Percentiles rank a stretch among this genome's conserved stretches.
These are phyloP conservation scores for Aspergillus kassunensis DNA, from an alignment of 495 filamentous ascomycete genomes.

Conservation along the genomic window DNA sequence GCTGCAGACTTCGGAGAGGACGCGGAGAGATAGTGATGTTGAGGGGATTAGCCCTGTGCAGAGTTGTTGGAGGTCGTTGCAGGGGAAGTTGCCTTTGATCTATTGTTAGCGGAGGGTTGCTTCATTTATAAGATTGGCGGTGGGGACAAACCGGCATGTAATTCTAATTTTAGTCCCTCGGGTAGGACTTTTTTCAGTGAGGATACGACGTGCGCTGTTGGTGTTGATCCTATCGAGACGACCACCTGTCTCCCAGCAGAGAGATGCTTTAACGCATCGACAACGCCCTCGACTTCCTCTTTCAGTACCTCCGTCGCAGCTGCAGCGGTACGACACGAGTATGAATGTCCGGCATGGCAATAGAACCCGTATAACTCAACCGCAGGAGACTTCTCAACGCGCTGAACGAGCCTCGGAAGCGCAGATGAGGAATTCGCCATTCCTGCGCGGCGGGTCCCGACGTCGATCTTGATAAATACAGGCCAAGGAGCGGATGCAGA, in stretches of 20 bases:
- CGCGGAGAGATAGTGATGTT: constrained; percentile 13
- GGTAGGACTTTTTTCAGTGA: constrained; percentile 21
- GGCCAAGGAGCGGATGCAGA: constrained; percentile 14
- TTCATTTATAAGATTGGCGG: not conserved
- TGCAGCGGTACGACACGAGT: constrained; percentile 12
- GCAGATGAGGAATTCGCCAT: constrained; percentile 13
- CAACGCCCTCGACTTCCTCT: constrained; percentile 10
- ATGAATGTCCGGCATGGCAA: constrained; percentile 25
- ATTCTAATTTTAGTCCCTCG: constrained; percentile 22
- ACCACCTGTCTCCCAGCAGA: constrained; percentile 17
- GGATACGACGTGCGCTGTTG: constrained; percentile 32
- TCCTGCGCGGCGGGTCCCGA: constrained; percentile 25
- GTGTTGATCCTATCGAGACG: constrained; percentile 33
- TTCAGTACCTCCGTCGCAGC: constrained; percentile 11
- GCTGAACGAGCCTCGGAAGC: constrained; percentile 13
- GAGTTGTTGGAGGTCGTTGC: constrained; percentile 26
- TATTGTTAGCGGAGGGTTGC: not conserved
- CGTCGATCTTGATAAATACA: constrained; percentile 31
- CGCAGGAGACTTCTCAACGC: constrained; percentile 17
- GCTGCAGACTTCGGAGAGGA: constrained; percentile 20
- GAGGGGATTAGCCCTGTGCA: constrained; percentile 16
- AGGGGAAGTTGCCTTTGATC: constrained; percentile 20
- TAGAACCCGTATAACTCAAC: constrained; percentile 24
- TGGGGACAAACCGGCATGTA: constrained; percentile 25
- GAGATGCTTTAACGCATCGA: constrained; percentile 5